Conservation (phyloP, 176 grass and related monocot species). For the Phyllostachys edulis region DNA sequence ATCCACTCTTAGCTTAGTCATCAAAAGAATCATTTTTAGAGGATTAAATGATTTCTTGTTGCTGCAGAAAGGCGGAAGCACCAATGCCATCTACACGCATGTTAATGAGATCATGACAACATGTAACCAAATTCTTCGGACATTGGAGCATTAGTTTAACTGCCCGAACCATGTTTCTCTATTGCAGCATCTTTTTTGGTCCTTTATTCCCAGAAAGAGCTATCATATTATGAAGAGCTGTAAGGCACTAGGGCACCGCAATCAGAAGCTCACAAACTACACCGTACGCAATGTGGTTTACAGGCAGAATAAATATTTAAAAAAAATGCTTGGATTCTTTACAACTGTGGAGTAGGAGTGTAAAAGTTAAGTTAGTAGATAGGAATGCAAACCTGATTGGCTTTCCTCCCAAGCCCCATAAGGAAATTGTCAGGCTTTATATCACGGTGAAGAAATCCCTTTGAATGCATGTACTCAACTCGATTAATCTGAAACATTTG, state of each 20-base stretch:
- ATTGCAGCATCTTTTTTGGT: not conserved
- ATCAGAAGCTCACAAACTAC: not conserved
- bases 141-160: not conserved
- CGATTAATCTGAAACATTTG: slow-evolving; percentile 50
- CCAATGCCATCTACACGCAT: not conserved
- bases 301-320: not conserved
- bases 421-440: slow-evolving; percentile 87
- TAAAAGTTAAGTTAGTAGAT: not conserved
- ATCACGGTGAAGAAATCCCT: slow-evolving; percentile 82
- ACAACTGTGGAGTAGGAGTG: not conserved
- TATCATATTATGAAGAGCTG: not conserved
- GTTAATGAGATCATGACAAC: not conserved
- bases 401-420: slow-evolving; percentile 76
- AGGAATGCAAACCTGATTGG: slow-evolving; percentile 62
- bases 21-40: not conserved
- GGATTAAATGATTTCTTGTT: not conserved
- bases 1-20: not conserved
- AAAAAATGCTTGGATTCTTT: not conserved
- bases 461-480: slow-evolving; percentile 79
- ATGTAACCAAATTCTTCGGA: not conserved
- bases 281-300: not conserved
- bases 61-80: not conserved
- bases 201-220: not conserved
- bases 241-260: not conserved
- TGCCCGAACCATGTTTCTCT: not conserved